Percentiles rank a stretch among this genome's conserved stretches.
phyloP scores from a whole-genome alignment of 2,329 filamentous ascomycete genomes.

The Diatrype stigma region DNA sequence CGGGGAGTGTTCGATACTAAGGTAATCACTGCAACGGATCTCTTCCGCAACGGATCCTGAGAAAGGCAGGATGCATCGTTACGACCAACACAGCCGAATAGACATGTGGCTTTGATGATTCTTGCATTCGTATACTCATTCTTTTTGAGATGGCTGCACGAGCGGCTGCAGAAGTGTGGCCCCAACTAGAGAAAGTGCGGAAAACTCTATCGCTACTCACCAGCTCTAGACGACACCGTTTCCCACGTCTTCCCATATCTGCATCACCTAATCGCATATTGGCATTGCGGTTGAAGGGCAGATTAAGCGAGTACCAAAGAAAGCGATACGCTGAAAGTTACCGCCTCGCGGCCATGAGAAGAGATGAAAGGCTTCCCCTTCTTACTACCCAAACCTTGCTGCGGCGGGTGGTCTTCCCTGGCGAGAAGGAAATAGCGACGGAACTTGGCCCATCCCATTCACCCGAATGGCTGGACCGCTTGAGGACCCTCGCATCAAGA shows the following conservation, averaged over 20 bases:
- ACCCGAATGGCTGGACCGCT: conserved; percentile 25
- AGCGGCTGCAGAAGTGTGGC: conserved; percentile 6
- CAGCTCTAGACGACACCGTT: conserved; percentile 10
- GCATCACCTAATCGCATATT: conserved; percentile 21
- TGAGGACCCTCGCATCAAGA: conserved; percentile 26
- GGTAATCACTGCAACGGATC: neutral
- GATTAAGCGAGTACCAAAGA: conserved; percentile 14
- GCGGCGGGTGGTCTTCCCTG: conserved; percentile 14
- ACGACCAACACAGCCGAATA: neutral
- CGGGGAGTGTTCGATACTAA: too few species aligned
- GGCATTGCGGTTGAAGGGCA: conserved; percentile 18
- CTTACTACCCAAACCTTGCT: conserved; percentile 23
- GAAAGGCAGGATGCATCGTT: neutral
- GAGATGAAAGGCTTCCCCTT: conserved; percentile 24
- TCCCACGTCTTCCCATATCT: conserved; percentile 8
- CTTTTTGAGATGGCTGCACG: too few species aligned
- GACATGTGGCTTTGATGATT: neutral
- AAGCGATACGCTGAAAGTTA: conserved; percentile 11
- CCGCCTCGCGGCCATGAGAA: conserved; percentile 11
- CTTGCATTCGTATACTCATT: too few species aligned
- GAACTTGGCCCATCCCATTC: conserved; percentile 13
- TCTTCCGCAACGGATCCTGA: neutral
- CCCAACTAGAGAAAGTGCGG: conserved; percentile 7
- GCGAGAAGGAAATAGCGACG: conserved; percentile 12
- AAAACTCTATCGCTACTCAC: conserved; percentile 20